Evolutionary conservation across 2,329 filamentous ascomycete species (phyloP), one percentile per base, ranked within the genome.

Genomic region (Grosmannia huntii): DNA sequence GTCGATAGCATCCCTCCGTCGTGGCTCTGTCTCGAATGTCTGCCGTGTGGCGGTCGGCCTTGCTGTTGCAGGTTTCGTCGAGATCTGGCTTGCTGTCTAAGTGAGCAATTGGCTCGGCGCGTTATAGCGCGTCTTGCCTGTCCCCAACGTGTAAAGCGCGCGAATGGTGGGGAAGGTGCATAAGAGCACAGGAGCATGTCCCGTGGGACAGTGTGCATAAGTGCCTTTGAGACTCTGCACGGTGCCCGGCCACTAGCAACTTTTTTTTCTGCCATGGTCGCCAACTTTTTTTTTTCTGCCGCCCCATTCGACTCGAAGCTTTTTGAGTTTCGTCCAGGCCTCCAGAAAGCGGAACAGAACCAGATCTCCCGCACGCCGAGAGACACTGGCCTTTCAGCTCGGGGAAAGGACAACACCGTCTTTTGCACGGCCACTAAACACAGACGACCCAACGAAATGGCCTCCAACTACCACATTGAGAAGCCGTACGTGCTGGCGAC

Each of bases 401-500:
- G 9, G 31, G 31, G 31, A 33, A 7, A 33, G 31, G 31, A 33
- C 31, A 33, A 33, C 7, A 2, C 31, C 31, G 2, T 7, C 31
- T 9, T 28, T 33, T 33, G 31, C 31, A 33, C 31, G 31, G 31
- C 31, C 31, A 33, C 31, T 2, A 9, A 33, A 33, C 31, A 33
- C 31, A 33, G 11, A 10, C 31, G 31, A 38, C 4, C 7, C 9
- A 51, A 52, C 64, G 65, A 41, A 46, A 84, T 84, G 81, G 75
- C 80, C 63, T 77, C 79, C 51, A 78, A 80, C 62, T 82, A 84
- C 65, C 78, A 80, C 62, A 77, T 86, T 58, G 81, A 85, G 67
- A 78, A 78, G 71, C 83, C 83, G n/a, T 84, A 82, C 66, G 76
- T 84, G 60, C 72, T 86, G 62, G 79, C 82, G 38, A 72, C 79